Percentiles rank a stretch among this genome's conserved stretches.
Conservation (phyloP, 352 stramenopile genomes). For the Globisporangium barbulae region DNA sequence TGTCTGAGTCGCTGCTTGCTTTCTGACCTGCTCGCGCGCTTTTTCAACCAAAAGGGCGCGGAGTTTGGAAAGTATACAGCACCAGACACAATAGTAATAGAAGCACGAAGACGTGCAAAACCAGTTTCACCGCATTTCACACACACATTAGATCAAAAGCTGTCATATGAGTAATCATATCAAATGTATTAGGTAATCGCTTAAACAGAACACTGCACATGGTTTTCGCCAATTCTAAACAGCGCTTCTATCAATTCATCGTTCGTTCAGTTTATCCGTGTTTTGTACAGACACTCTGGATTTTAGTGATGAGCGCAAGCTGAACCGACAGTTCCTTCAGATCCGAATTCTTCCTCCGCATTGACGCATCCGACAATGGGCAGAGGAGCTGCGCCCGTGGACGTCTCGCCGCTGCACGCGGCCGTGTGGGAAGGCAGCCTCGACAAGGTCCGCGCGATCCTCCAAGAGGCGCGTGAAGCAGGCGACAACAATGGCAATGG, state of each 20-base stretch:
- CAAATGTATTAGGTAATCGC: too few species aligned
- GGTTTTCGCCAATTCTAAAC: too few species aligned
- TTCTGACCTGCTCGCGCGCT: neutral
- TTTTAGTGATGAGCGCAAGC: too few species aligned
- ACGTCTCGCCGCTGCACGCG: constrained; percentile 46
- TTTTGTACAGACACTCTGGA: too few species aligned
- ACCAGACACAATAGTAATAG: neutral
- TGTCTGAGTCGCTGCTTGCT: neutral
- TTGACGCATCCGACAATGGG: neutral
- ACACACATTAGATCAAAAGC: too few species aligned
- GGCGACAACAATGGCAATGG: constrained; percentile 5
- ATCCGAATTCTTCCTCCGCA: neutral
- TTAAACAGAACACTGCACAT: too few species aligned
- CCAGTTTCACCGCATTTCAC: too few species aligned
- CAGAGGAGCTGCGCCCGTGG: neutral
- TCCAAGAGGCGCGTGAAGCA: constrained; percentile 21
- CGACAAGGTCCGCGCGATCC: constrained; percentile 26
- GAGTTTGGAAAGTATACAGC: neutral
- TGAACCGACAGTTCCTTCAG: neutral
- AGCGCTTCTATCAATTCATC: too few species aligned
- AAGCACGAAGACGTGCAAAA: too few species aligned
- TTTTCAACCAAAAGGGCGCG: neutral
- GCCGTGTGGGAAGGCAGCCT: constrained; percentile 69
- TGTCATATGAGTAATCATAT: too few species aligned
- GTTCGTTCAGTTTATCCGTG: too few species aligned